Base-by-base conservation (phyloP, 108 stramenopile genomes). In the Ochromonas danica region DNA sequence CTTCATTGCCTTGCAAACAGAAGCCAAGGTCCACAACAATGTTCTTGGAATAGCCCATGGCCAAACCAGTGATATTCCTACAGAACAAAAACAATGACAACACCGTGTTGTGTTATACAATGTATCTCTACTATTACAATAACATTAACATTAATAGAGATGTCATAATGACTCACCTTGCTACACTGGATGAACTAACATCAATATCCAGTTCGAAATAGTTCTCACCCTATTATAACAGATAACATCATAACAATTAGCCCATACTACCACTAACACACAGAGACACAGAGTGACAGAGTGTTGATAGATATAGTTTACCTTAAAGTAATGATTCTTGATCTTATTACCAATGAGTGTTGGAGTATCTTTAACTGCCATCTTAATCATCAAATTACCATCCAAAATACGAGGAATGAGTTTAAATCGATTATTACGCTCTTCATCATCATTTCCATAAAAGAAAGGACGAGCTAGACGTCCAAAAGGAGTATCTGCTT, bases 151-250 rank as follows among this genome's bases (percentile, higher is more conserved):
- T 14, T 51, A 51, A 51, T 51, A 51, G 6, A 51, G 45, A 51
- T 51, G 6, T 51, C 45, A 51, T 22, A n/a, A 93, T 83, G 60
- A 92, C 90, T 61, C 90, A 90, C 35, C 92, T 89, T 0, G 94
- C 96, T 31, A 97, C 82, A 27, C 86, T 57, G 63, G 92, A 88
- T 43, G 82, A 88, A 2, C 92, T 92, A 38, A 94, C 92, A 86
- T 97, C 94, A 62, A 95, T 85, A 70, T 94, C 89, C 0, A 94
- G 71, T 85, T 97, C 96, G 57, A 97, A 90, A 82, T 90, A 97
- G 40, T 93, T 85, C n/a, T 89, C 85, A n/a, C 87, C 89, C 36
- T 79, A 84, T 62, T 87, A 79, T 14, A 51, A 51, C 22, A 14
- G 22, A 51, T 51, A 51, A 14, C 6, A 51, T 14, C 45, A 51